A percentile compares a stretch with the other conserved stretches of the same genome.
These are phyloP conservation scores for Avena eriantha DNA, from an alignment of 176 grass and related monocot genomes.

Conservation along the genomic window DNA sequence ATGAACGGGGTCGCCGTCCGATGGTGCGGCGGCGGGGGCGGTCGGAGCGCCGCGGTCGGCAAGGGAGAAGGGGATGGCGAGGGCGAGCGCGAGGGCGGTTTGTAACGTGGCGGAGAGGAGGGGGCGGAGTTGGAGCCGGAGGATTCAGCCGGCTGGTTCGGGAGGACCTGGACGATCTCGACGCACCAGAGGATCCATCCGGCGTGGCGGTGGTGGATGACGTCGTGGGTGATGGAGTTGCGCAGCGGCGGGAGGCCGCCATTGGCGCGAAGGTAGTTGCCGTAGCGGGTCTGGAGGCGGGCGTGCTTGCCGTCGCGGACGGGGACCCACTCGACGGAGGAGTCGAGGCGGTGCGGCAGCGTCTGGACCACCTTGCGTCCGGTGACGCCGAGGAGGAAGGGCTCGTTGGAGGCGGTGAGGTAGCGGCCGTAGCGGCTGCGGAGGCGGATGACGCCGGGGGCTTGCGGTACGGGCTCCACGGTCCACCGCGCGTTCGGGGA, in stretches of 20 bases:
- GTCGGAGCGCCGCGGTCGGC: slow-evolving; percentile 35
- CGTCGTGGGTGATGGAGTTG: slow-evolving; percentile 81
- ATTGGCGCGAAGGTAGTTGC: slow-evolving; percentile 81
- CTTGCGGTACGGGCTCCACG: slow-evolving; percentile 59
- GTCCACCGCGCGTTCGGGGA: slow-evolving; percentile 70
- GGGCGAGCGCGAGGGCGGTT: neutral
- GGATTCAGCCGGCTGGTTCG: neutral
- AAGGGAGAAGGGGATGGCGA: slow-evolving; percentile 22
- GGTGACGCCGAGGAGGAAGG: slow-evolving; percentile 56
- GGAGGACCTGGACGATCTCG: slow-evolving; percentile 60
- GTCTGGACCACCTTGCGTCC: slow-evolving; percentile 80
- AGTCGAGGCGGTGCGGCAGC: slow-evolving; percentile 67
- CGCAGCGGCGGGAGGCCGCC: slow-evolving; percentile 66
- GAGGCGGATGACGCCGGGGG: slow-evolving; percentile 65
- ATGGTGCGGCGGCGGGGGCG: neutral
- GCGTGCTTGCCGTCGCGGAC: slow-evolving; percentile 50
- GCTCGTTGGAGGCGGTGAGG: slow-evolving; percentile 87
- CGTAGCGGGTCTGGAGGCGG: slow-evolving; percentile 67
- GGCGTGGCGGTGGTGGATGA: slow-evolving; percentile 51
- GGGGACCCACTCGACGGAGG: slow-evolving; percentile 84
- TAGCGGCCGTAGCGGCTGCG: slow-evolving; percentile 78
- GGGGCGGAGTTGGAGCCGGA: neutral
- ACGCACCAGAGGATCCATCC: slow-evolving; percentile 86
- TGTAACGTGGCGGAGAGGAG: neutral
- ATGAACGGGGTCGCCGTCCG: neutral